Evolutionary conservation across 1,284 basidiomycete genomes (phyloP).

Genomic region (Apiotrichum brassicae): DNA sequence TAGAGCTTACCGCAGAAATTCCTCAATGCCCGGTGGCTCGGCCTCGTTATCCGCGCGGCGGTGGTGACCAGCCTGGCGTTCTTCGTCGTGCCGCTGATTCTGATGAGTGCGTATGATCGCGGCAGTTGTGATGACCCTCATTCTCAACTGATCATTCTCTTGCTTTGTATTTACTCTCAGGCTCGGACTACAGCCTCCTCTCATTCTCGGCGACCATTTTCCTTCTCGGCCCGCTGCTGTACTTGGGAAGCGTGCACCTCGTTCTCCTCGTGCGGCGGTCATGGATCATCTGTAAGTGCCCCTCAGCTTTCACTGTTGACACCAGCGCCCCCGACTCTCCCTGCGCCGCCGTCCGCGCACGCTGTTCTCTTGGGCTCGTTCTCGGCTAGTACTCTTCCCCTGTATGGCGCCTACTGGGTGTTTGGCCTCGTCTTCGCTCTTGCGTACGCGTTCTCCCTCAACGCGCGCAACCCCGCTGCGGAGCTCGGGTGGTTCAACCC

Average conservation of each 20-base stretch:
- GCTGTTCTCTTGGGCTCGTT: conserved; percentile 20
- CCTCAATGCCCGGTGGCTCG: conserved; percentile 27
- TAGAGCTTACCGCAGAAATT: conserved; percentile 18
- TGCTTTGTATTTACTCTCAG: conserved; percentile 6
- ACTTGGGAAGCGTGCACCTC: conserved; percentile 55
- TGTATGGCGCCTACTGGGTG: conserved; percentile 21
- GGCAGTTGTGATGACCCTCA: too few relatives aligned
- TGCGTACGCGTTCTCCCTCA: conserved; percentile 15
- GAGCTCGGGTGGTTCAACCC: conserved; percentile 19
- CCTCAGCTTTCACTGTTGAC: not conserved
- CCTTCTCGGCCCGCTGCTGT: conserved; percentile 47
- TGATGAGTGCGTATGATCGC: conserved; percentile 2
- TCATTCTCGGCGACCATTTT: conserved; percentile 8
- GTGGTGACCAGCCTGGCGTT: conserved; percentile 11
- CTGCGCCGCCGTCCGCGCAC: conserved; percentile 7
- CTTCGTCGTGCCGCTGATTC: conserved; percentile 16
- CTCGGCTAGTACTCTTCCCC: conserved; percentile 12
- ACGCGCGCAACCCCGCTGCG: conserved; percentile 6
- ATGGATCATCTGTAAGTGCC: conserved; percentile 28
- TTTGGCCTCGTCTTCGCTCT: conserved; percentile 18
- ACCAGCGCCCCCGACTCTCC: conserved; percentile 15
- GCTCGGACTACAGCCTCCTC: conserved; percentile 8
- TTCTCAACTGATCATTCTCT: too few relatives aligned
- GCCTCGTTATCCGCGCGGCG: conserved; percentile 11
- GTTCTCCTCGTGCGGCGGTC: conserved; percentile 32